phyloP scores from a whole-genome alignment of 805 yeast genomes.

The Sugiyamaella marilandica region DNA sequence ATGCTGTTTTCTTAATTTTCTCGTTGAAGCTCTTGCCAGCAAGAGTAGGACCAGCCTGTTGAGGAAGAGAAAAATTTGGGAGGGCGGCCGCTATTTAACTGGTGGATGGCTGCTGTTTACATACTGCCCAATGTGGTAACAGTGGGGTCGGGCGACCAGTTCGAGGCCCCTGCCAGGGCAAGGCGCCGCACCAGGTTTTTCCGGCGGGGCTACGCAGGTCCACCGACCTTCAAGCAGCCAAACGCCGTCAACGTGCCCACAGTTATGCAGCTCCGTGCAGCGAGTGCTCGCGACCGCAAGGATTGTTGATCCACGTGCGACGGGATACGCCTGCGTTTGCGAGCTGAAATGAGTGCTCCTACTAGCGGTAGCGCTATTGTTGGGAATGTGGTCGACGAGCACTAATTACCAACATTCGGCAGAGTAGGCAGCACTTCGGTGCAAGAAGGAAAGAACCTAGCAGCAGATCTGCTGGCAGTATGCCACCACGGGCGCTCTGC shows the following conservation, averaged over 20 bases:
- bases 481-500: too few relatives aligned
- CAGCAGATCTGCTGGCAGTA: too few relatives aligned
- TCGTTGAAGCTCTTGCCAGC: constrained; percentile 6
- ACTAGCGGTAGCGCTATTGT: not conserved
- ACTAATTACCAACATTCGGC: too few relatives aligned
- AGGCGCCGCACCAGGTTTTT: too few relatives aligned
- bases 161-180: too few relatives aligned
- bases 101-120: not conserved
- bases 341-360: constrained; percentile 12
- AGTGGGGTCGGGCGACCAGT: not conserved
- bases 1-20: not conserved
- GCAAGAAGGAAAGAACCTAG: too few relatives aligned
- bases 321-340: not conserved
- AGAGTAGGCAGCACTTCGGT: too few relatives aligned
- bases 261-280: too few relatives aligned
- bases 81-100: not conserved
- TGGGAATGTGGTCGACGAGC: too few relatives aligned
- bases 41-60: constrained; percentile 28
- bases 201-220: too few relatives aligned
- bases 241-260: too few relatives aligned
- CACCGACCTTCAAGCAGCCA: too few relatives aligned
- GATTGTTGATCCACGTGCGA: not conserved
- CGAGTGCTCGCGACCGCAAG: not conserved
- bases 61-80: constrained; percentile 22
- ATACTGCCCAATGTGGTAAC: not conserved